A percentile compares a stretch with the other conserved stretches of the same genome.
Conservation (phyloP, 257 asterid species). For the Solanum chiquidenum region DNA sequence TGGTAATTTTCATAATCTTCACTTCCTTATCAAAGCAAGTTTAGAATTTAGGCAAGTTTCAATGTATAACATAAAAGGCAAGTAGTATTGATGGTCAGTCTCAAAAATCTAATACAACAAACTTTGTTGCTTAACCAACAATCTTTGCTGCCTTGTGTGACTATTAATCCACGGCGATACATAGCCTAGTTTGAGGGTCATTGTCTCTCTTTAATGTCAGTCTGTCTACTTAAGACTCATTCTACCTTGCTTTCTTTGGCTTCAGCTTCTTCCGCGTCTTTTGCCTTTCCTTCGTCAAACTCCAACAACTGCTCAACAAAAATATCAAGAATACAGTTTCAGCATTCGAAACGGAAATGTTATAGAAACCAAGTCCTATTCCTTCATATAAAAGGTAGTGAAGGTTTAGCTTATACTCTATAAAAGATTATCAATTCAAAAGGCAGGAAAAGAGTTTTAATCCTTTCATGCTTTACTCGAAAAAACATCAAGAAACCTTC, state of each 20-base stretch:
- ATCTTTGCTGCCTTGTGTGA: neutral
- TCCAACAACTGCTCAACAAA: constrained; percentile 10
- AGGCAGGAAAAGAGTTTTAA: neutral
- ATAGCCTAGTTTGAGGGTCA: neutral
- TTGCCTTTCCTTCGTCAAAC: constrained; percentile 10
- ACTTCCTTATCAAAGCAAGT: no score
- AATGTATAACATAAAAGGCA: neutral
- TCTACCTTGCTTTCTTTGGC: constrained; percentile 9
- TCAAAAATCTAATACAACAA: neutral
- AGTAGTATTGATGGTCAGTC: neutral
- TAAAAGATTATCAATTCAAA: neutral
- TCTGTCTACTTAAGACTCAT: neutral
- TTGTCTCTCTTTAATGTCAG: neutral
- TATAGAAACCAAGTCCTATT: neutral
- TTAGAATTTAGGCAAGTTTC: no score
- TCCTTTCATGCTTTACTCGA: neutral
- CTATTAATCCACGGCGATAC: neutral
- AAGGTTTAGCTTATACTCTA: neutral
- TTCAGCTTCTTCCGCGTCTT: neutral
- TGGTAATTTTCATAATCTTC: no score
- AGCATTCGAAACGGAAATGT: neutral
- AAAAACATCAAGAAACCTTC: neutral
- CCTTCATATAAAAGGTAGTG: neutral
- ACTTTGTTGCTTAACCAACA: neutral
- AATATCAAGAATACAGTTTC: neutral